phyloP scores from a whole-genome alignment of 2,329 filamentous ascomycete genomes.

The Cladophialophora carrionii region DNA sequence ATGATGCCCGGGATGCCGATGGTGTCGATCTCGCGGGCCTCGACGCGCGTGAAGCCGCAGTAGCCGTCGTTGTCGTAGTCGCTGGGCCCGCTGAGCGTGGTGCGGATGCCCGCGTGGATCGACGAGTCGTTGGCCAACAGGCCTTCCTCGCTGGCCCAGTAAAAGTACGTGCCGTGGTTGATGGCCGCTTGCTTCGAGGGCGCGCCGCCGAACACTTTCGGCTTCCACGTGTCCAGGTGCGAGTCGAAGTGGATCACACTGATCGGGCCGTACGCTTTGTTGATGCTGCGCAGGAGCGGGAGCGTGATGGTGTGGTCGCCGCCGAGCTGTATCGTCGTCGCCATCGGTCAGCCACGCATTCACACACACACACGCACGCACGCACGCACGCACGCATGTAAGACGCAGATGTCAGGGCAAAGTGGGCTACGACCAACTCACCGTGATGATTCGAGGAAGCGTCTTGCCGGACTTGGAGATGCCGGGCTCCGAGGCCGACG shows the following conservation, averaged over 20 bases:
- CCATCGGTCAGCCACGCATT: background rate
- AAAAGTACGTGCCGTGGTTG: slow-evolving; percentile 91
- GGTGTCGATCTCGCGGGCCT: slow-evolving; percentile 71
- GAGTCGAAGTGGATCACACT: slow-evolving; percentile 67
- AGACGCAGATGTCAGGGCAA: too few species aligned
- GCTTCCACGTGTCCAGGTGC: slow-evolving; percentile 69
- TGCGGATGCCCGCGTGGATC: slow-evolving; percentile 85
- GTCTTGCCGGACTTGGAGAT: slow-evolving; percentile 74
- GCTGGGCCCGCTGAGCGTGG: slow-evolving; percentile 74
- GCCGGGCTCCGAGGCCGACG: slow-evolving; percentile 67
- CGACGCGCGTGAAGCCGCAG: slow-evolving; percentile 80
- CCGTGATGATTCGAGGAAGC: slow-evolving; percentile 76
- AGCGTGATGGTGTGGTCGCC: slow-evolving; percentile 53
- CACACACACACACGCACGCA: background rate
- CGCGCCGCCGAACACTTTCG: slow-evolving; percentile 83
- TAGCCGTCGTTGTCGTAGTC: slow-evolving; percentile 87
- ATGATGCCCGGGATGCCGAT: slow-evolving; percentile 75
- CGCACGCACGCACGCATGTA: too few species aligned
- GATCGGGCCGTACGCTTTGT: slow-evolving; percentile 69
- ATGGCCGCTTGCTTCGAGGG: slow-evolving; percentile 75
- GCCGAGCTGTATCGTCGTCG: too few species aligned
- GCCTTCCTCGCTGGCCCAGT: slow-evolving; percentile 76
- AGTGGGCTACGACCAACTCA: background rate
- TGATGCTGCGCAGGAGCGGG: slow-evolving; percentile 60
- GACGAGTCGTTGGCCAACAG: slow-evolving; percentile 79